Percentiles rank a stretch among this genome's conserved stretches.
phyloP scores from a whole-genome alignment of 1,139 yeast genomes.

The Debaryomyces sp. region DNA sequence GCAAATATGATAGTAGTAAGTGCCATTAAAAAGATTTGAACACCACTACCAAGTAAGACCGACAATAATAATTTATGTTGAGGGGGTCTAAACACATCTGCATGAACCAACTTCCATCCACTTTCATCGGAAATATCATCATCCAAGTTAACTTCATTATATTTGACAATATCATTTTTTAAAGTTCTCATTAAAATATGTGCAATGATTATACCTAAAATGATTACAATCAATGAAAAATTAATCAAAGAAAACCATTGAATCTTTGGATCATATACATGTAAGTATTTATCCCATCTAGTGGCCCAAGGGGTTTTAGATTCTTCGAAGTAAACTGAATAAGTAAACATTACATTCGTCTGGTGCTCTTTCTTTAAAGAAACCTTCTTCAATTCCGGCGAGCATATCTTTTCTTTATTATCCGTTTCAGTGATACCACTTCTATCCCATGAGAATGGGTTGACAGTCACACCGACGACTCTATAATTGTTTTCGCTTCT shows the following conservation, averaged over 20 bases:
- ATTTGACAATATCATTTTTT: constrained; percentile 82
- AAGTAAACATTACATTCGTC: constrained; percentile 39
- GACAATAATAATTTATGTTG: constrained; percentile 69
- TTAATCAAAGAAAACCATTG: constrained; percentile 94
- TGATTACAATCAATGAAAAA: constrained; percentile 77
- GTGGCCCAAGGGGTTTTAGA: constrained; percentile 93
- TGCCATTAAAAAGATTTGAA: constrained; percentile 80
- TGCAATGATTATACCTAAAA: constrained; percentile 76
- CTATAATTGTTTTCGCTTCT: constrained; percentile 71
- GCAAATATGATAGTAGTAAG: constrained; percentile 79
- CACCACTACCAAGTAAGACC: constrained; percentile 84
- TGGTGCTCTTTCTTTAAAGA: constrained; percentile 33
- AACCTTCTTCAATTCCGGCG: constrained; percentile 31
- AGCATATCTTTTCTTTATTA: constrained; percentile 37
- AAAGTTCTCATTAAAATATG: constrained; percentile 81
- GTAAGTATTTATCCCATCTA: constrained; percentile 96
- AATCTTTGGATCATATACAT: constrained; percentile 86
- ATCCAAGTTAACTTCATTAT: constrained; percentile 86
- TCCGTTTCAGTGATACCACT: constrained; percentile 25
- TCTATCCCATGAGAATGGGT: constrained; percentile 66
- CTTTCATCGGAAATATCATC: constrained; percentile 90
- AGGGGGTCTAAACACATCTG: constrained; percentile 93
- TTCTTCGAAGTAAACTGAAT: constrained; percentile 59
- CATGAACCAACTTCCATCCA: constrained; percentile 97
- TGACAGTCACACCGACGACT: constrained; percentile 87